A percentile compares a stretch with the other conserved stretches of the same genome.
phyloP scores from a whole-genome alignment of 2,329 filamentous ascomycete species.

The Stemphylium vesicarium region DNA sequence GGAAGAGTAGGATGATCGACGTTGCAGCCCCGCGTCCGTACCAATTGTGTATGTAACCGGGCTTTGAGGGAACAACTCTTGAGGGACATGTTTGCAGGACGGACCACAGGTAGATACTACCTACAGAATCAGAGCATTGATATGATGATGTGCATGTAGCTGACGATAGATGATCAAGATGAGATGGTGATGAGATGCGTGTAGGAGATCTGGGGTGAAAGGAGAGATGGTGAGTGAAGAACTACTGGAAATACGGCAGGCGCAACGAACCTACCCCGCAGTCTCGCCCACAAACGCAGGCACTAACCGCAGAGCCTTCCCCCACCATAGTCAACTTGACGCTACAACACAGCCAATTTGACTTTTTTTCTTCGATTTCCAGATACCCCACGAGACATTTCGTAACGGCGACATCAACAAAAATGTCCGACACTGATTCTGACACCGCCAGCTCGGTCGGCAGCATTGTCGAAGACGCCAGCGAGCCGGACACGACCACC shows the following conservation, averaged over 20 bases:
- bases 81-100: too few relatives aligned
- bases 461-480: slow-evolving; percentile 43
- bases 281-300: slow-evolving; percentile 37
- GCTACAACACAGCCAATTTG: not conserved
- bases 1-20: not conserved
- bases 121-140: too few relatives aligned
- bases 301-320: slow-evolving; percentile 33
- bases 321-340: slow-evolving; percentile 17
- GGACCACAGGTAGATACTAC: too few relatives aligned
- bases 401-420: not conserved
- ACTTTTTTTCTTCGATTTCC: slow-evolving; percentile 2
- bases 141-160: too few relatives aligned
- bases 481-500: slow-evolving; percentile 43
- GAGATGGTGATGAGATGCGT: too few relatives aligned
- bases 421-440: slow-evolving; percentile 41
- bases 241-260: slow-evolving; percentile 17
- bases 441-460: slow-evolving; percentile 43
- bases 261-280: slow-evolving; percentile 32
- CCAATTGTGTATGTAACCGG: too few relatives aligned
- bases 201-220: too few relatives aligned
- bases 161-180: too few relatives aligned
- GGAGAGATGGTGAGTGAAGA: too few relatives aligned
- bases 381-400: not conserved
- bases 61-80: too few relatives aligned
- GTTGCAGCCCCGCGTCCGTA: too few relatives aligned